Conservation (phyloP, 2,329 filamentous ascomycete species). For the Monosporascus sp. region DNA sequence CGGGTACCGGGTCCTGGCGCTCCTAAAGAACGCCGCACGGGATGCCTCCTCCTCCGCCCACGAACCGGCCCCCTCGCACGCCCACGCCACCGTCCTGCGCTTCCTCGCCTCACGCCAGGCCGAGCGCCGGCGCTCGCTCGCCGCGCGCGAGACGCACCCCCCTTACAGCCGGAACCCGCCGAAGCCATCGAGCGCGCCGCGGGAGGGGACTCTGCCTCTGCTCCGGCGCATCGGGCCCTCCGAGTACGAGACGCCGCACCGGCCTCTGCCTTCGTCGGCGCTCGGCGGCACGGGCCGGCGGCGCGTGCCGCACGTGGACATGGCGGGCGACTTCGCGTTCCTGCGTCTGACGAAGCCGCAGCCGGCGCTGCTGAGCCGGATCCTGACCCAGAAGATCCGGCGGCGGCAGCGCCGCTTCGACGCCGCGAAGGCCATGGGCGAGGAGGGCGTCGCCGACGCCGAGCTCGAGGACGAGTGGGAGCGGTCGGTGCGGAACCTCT, state of each 20-base stretch:
- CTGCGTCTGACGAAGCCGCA: conserved; percentile 64
- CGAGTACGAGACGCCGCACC: conserved; percentile 40
- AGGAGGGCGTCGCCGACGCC: conserved; percentile 24
- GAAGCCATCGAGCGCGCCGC: conserved; percentile 11
- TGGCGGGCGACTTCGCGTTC: conserved; percentile 55
- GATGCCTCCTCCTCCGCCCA: neutral
- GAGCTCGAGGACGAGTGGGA: conserved; percentile 38
- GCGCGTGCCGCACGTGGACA: conserved; percentile 53
- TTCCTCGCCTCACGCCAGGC: conserved; percentile 35
- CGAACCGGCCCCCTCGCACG: conserved; percentile 22
- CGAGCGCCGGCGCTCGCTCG: conserved; percentile 20
- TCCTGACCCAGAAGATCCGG: conserved; percentile 47
- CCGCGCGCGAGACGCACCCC: conserved; percentile 10
- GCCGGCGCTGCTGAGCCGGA: conserved; percentile 48
- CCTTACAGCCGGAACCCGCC: conserved; percentile 11
- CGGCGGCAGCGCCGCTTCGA: conserved; percentile 38
- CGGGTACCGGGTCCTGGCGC: conserved; percentile 47
- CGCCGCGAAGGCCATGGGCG: conserved; percentile 17
- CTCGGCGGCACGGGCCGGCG: conserved; percentile 44
- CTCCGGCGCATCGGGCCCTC: conserved; percentile 26
- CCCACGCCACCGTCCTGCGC: conserved; percentile 35
- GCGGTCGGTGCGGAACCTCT: conserved; percentile 4
- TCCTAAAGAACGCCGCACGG: conserved; percentile 11
- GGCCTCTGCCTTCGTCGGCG: conserved; percentile 42
- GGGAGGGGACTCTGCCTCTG: conserved; percentile 21